Base-by-base conservation (phyloP, 1,284 basidiomycete species). In the Cryptococcus floricola region DNA sequence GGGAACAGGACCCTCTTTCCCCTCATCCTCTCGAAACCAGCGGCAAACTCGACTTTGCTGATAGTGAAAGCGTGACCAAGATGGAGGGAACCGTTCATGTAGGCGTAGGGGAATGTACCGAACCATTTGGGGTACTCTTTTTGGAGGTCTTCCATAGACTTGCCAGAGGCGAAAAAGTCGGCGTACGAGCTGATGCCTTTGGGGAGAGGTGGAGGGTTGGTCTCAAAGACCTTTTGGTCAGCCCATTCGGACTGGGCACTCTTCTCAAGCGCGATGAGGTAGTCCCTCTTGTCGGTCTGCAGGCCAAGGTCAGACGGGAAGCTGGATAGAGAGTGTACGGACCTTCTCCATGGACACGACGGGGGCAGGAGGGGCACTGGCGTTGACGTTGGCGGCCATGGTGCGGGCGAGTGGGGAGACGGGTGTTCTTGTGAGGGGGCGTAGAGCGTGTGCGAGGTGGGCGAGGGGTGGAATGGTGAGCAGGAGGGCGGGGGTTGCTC, bases 61-160 rank as follows among this genome's bases (percentile, higher is more conserved):
- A 98, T 91, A 43, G 94, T 95, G 79, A 99, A 99, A 0, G 90
- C 95, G 79, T 99, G 96, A 43, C 96, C 96, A 38, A 98, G 82
- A 77, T 99, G 96, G 65, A 98, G 83, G 62, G 88, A 89, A 50
- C 96, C 96, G 75, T 99, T 99, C 92, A 98, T 98, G 82, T 99
- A 99, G 2, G 92, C 89, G 79, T 83, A 95, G 28, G 95, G 92
- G 76, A 89, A 94, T 76, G 87, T 97, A 55, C 93, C 94, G 70
- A 98, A 90, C 91, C 92, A 98, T 80, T 97, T 98, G 38, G 93
- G 94, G 74, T 85, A 85, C 79, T 87, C 86, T 58, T 76, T 74
- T 56, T 81, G 77, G 42, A 82, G 69, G 51, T 77, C 69, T 43
- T 70, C 67, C 63, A 76, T 74, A 10, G 69, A 69, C 65, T 86